phyloP scores from a whole-genome alignment of 257 asterid genomes.

The Paraleonurus japonicus region DNA sequence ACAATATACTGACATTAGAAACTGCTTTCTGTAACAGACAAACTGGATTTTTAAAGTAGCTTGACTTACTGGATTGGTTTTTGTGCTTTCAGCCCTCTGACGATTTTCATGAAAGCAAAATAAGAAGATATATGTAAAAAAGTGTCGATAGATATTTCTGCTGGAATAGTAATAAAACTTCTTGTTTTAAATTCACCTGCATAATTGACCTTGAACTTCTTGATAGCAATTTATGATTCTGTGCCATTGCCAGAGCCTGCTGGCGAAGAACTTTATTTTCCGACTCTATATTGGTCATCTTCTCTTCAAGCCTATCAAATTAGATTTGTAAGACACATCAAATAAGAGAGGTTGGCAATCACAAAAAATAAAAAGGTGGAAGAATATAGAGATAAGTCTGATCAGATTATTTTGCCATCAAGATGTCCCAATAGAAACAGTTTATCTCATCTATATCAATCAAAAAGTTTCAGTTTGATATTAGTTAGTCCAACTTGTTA shows the following conservation, averaged over 20 bases:
- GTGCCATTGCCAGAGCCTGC: conserved; percentile 97
- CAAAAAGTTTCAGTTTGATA: background rate
- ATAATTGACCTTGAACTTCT: conserved; percentile 78
- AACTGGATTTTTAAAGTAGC: conserved; percentile 18
- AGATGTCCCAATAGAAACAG: background rate
- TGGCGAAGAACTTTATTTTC: conserved; percentile 97
- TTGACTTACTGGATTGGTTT: conserved; percentile 52
- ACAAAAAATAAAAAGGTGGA: background rate
- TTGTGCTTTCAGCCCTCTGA: conserved; percentile 86
- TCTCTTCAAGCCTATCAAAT: conserved; percentile 81
- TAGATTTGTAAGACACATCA: background rate
- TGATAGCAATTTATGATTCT: conserved; percentile 69
- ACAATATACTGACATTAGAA: conserved; percentile 20
- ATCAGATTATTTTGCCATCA: background rate
- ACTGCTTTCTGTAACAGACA: conserved; percentile 6
- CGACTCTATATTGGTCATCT: conserved; percentile 83
- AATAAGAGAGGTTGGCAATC: background rate
- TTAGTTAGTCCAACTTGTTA: background rate
- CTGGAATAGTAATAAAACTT: conserved; percentile 19
- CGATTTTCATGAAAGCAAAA: conserved; percentile 27
- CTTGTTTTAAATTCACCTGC: conserved; percentile 54
- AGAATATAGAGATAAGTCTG: background rate
- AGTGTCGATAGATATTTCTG: conserved; percentile 27
- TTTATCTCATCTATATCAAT: background rate
- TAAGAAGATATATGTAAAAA: conserved; percentile 13